Base-by-base conservation (phyloP, 352 stramenopile species). In the Pythium biforme region DNA sequence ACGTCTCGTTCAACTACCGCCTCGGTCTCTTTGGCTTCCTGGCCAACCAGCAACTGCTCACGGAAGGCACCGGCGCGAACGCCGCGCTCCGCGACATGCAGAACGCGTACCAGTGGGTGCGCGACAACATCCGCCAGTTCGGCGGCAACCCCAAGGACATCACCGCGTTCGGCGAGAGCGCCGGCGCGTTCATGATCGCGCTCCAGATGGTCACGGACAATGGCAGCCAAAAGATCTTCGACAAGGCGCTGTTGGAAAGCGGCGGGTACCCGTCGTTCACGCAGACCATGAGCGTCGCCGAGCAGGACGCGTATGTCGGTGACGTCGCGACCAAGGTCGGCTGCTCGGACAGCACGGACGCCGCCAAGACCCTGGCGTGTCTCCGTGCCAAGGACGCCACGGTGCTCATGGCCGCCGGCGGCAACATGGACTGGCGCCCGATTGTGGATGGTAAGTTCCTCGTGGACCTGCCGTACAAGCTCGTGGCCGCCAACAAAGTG, bases 1-100 rank as follows among this genome's bases (percentile, higher is more conserved):
- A 59, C 58, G 72, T 79, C 5, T 64, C 55, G 4, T 75, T 70
- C 60, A 79, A 79, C 57, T 79, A 79, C 40, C 72, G 72, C 40
- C 45, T 79, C 14, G 65, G 69, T 9, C 34, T 75, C 41, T 64
- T 72, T 1, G 66, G 72, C 22, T 53, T 75, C 17, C 53, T 62
- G 5, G 58, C 52, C 0, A 70, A 65, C 0, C 59, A 64, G 4
- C 66, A 69, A 22, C 70, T 76, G 47, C 64, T 75, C 8, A 64
- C 68, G 31, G 59, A 79, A 15, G 72, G 72, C 14, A 64, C 69
- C 22, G 56, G 37, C 8, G 54, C 55, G 23, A 79, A 74, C 39
- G 39, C 65, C 29, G 66, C 40, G 1, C 41, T 76, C 9, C 74
- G 62, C 49, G 72, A 79, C 47, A 48, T 66, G 15, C 39, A 54